Evolutionary conservation across 495 filamentous ascomycete genomes (phyloP), one percentile per base, ranked within the genome.

Genomic region (Podospora anserina): DNA sequence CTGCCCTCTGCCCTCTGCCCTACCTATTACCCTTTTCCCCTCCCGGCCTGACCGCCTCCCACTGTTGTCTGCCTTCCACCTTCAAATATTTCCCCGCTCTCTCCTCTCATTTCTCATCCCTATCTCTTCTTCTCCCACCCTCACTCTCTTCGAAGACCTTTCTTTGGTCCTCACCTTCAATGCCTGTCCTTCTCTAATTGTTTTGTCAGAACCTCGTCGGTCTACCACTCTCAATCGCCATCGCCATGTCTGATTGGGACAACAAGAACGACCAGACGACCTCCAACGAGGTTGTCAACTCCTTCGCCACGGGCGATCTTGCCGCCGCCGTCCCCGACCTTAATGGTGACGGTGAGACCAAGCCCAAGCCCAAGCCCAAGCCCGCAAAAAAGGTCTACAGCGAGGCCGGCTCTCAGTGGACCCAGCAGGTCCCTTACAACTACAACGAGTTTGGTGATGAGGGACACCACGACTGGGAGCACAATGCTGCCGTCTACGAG

Each of bases 401-500:
- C 58, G n/a, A 63, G 54, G 73, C 77, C n/a, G 63, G 69, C 5
- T 71, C 68, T 6, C 84, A 84, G 5, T 92, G 90, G 91, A 80
- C 74, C 27, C 70, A 80, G 20, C 82, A 81, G 16, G 73, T 80
- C 19, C 75, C 79, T 0, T 88, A 87, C 64, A 78, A 89, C 65
- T 91, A 91, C 70, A 28, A 20, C 67, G 80, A 56, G 67, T 79
- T 68, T 85, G 84, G 54, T 70, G 77, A 70, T 27, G 62, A 77
- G 16, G 70, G 39, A 3, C 39, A 65, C 3, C 55, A 69, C 19
- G 63, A 77, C 56, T 79, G 81, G 78, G 75, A 79, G 62, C 59
- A 77, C 16, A 86, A 85, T 66, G 88, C 88, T 28, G 72, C 71
- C 1, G 84, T 88, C 18, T 98, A 99, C 67, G 89, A 96, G 75